Evolutionary conservation across 108 stramenopile species (phyloP).

Genomic region (Skeletonema menzelii): DNA sequence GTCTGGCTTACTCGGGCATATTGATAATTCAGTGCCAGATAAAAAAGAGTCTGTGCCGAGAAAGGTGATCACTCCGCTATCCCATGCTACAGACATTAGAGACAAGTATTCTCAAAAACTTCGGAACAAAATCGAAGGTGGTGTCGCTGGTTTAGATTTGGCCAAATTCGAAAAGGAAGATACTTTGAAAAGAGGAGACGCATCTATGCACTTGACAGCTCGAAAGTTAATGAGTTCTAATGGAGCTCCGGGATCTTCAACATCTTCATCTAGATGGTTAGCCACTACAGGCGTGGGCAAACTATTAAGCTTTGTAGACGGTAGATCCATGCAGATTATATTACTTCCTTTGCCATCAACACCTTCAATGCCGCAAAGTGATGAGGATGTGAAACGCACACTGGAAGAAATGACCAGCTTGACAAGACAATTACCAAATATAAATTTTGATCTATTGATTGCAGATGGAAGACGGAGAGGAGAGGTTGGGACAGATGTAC

Average conservation of each 20-base stretch:
- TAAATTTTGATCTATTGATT: slow-evolving; percentile 43
- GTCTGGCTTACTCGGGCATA: slow-evolving; percentile 28
- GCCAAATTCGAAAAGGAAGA: slow-evolving; percentile 69
- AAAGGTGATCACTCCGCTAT: not conserved
- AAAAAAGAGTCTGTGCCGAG: not conserved
- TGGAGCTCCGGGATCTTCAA: not conserved
- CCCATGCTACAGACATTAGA: slow-evolving; percentile 57
- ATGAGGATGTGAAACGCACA: slow-evolving; percentile 28
- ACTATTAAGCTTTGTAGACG: slow-evolving; percentile 61
- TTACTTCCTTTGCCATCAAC: slow-evolving; percentile 63
- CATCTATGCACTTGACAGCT: slow-evolving; percentile 74
- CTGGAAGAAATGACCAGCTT: slow-evolving; percentile 56
- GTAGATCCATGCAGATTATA: slow-evolving; percentile 73
- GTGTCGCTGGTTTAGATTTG: slow-evolving; percentile 71
- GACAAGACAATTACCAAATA: slow-evolving; percentile 59
- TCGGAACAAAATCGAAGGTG: slow-evolving; percentile 60
- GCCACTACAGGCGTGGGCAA: slow-evolving; percentile 73
- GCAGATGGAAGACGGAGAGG: slow-evolving; percentile 42
- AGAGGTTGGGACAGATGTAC: slow-evolving; percentile 20
- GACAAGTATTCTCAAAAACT: slow-evolving; percentile 78
- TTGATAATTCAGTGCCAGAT: not conserved
- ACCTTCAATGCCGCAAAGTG: slow-evolving; percentile 23
- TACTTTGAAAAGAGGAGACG: slow-evolving; percentile 56
- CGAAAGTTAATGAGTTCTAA: slow-evolving; percentile 41
- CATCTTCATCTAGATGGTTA: slow-evolving; percentile 62